Evolutionary conservation across 345 rosid genomes (phyloP), one percentile per base, ranked within the genome.

Genomic region (Hibiscus syriacus): DNA sequence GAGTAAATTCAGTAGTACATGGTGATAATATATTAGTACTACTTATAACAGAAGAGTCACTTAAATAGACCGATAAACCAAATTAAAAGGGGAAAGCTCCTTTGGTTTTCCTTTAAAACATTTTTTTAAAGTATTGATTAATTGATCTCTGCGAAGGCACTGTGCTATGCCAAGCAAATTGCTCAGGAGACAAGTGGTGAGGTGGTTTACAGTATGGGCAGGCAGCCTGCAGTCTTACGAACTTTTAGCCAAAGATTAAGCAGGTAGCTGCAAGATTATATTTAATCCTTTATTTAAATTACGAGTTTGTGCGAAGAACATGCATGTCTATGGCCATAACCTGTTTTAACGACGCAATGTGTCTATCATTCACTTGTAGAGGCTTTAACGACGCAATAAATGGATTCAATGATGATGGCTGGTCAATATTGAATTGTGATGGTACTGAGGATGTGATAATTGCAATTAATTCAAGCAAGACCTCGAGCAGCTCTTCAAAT

Each of bases 151-250:
- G 17, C 71, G 43, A 65, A 94, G 99, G 97, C 97, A 16, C 70
- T 95, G 67, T 85, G 98, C 13, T 87, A 82, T 70, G 74, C 90
- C 23, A 84, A 95, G 70, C 98, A 95, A 73, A 76, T 95, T 79
- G 97, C 98, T 30, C 99, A 89, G 56, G 99, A 95, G 82, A 82
- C 92, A 14, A 95, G 95, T 57, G 99, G 98, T 14, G 99, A 95
- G 73, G 86, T 90, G 69, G 97, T 86, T 16, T 92, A 89, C 77
- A 86, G 98, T 26, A 76, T 88, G 80, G 99, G 98, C 68, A 80
- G 98, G 71, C 97, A 95, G 63, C 99, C 99, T 0, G 93, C 98
- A 38, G 98, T 92, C 70, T 79, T 95, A 50, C 79, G 98, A 83
- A 90, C 92, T 11, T 95, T 95, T 68, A 95, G 98, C 77, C 99